phyloP scores from a whole-genome alignment of 495 filamentous ascomycete genomes.

The Cryomyces antarcticus region DNA sequence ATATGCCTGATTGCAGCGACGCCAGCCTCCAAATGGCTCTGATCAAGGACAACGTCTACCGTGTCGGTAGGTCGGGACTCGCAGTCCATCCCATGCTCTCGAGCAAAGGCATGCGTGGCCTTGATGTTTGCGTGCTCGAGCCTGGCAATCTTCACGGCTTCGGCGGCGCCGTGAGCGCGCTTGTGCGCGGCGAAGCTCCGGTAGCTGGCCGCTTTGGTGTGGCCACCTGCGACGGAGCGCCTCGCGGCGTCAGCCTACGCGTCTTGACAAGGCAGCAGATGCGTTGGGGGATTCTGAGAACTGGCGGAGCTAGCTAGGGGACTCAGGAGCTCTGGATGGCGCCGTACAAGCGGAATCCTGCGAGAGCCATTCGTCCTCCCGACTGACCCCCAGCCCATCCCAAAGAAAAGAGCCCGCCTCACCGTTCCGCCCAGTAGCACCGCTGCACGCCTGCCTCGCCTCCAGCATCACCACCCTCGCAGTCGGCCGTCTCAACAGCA shows the following conservation, averaged over 20 bases:
- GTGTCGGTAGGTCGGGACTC: slow-evolving; percentile 30
- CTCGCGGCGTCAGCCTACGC: background rate
- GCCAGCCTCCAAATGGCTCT: slow-evolving; percentile 23
- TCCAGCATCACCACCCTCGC: slow-evolving; percentile 34
- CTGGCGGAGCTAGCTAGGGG: too few relatives aligned
- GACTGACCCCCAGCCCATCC: too few relatives aligned
- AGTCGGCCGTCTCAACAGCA: slow-evolving; percentile 20
- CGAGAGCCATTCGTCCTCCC: slow-evolving; percentile 2
- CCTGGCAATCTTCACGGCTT: slow-evolving; percentile 32
- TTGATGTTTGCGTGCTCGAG: slow-evolving; percentile 37
- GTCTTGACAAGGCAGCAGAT: too few relatives aligned
- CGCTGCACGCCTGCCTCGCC: slow-evolving; percentile 32
- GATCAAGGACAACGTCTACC: slow-evolving; percentile 36
- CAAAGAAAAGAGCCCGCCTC: background rate
- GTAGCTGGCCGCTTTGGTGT: slow-evolving; percentile 44
- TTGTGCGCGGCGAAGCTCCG: slow-evolving; percentile 28
- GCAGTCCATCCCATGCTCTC: slow-evolving; percentile 29
- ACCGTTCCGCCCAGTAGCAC: slow-evolving; percentile 42
- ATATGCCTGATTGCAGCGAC: slow-evolving; percentile 25
- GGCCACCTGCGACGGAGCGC: slow-evolving; percentile 21
- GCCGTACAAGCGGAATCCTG: slow-evolving; percentile 14
- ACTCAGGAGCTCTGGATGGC: background rate
- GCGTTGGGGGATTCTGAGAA: too few relatives aligned
- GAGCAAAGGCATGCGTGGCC: slow-evolving; percentile 31
- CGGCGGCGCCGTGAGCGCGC: slow-evolving; percentile 16